Evolutionary conservation across 176 grass and related monocot species (phyloP), one percentile per base, ranked within the genome.

Genomic region (Musa itinerans): DNA sequence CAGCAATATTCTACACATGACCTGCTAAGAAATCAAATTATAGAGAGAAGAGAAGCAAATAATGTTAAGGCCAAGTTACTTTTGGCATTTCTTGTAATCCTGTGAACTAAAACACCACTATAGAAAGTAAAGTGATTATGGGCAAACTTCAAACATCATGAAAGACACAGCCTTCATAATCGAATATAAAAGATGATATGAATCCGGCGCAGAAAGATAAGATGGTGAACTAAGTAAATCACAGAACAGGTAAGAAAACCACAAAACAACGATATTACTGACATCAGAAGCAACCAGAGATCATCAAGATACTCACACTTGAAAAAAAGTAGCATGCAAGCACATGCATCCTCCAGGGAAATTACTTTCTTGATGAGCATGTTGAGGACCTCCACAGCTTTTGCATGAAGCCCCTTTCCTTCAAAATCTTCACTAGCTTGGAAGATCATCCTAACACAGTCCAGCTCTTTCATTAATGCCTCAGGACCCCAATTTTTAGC

Each of bases 371-470:
- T 94, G 27, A 19, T 24, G 19, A 99, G 88, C 86, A 92, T 75
- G 74, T 65, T 78, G 68, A 87, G 82, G 56, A 92, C 80, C 80
- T 99, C 95, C 68, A 83, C 86, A 58, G 95, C 88, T 79, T 94
- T 99, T 2, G 82, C 84, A 89, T 89, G 84, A 52, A 99, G 86
- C 2, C 86, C 91, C 76, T 99, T 99, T 27, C 91, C 95, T 62
- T 99, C 95, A 53, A 99, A 99, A 94, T 99, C 95, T 64, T 94
- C 91, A 71, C 95, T 94, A 56, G 78, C 82, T 63, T 74, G 79
- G 85, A 99, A 99, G 52, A 99, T 94, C 85, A 83, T 99, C 73
- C 88, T 89, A 66, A 99, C 95, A 53, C 88, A 94, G 26, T 94
- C 91, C 13, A 99, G 79, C 82, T 99, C 95, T 71, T 91, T 99